A percentile compares a stretch with the other conserved stretches of the same genome.
These are phyloP conservation scores for Globisporangium mamillatum DNA, from an alignment of 352 stramenopile genomes.

Conservation along the genomic window DNA sequence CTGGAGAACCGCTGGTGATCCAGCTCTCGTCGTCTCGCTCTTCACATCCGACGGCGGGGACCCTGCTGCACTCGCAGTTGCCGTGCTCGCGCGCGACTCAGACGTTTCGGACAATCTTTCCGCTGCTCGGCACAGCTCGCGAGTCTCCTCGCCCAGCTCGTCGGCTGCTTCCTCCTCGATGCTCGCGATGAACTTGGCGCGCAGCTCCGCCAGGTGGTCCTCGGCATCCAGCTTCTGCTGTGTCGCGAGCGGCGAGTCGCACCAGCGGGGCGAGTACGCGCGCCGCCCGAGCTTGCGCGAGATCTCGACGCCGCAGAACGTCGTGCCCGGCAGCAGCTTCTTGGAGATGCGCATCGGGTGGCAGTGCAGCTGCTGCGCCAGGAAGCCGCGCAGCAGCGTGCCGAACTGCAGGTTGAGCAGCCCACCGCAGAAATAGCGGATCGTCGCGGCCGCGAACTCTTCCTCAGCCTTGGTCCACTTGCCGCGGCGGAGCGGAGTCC, in stretches of 20 bases:
- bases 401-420: constrained; percentile 69
- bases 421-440: constrained; percentile 67
- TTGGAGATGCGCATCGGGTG: constrained; percentile 81
- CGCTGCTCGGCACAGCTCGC: not conserved
- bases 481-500: constrained; percentile 44
- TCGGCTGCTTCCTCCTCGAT: constrained; percentile 42
- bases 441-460: constrained; percentile 59
- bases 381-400: constrained; percentile 67
- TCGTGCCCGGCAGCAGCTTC: constrained; percentile 58
- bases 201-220: constrained; percentile 37
- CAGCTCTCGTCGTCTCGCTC: not conserved
- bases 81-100: constrained; percentile 1
- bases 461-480: constrained; percentile 75
- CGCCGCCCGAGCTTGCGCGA: constrained; percentile 70
- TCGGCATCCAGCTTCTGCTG: constrained; percentile 39
- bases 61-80: not conserved
- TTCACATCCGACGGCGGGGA: not conserved
- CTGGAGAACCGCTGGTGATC: not conserved
- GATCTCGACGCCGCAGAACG: constrained; percentile 67
- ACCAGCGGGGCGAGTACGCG: constrained; percentile 61
- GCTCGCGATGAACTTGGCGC: constrained; percentile 49
- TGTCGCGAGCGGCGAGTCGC: constrained; percentile 40
- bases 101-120: constrained; percentile 1
- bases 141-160: not conserved
- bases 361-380: constrained; percentile 69